Percentiles rank a stretch among this genome's conserved stretches.
These are phyloP conservation scores for Niveomyces coronatus DNA, from an alignment of 2,329 filamentous ascomycete species.

Conservation along the genomic window DNA sequence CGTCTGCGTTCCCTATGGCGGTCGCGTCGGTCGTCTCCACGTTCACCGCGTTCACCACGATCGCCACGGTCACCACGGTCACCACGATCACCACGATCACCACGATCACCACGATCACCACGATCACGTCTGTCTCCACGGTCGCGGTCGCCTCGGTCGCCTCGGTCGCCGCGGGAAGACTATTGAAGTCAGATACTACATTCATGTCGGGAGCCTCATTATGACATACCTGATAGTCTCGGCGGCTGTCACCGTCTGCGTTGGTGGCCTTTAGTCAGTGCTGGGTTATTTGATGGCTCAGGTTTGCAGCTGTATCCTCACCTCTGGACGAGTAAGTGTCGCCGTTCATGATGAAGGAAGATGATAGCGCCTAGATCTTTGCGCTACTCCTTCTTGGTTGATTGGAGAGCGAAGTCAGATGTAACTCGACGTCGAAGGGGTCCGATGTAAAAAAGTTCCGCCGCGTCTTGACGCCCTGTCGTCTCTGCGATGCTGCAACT, in stretches of 20 bases:
- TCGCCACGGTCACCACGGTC: slow-evolving; percentile 25
- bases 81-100: slow-evolving; percentile 25
- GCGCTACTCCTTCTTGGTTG: slow-evolving; percentile 10
- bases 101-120: slow-evolving; percentile 20
- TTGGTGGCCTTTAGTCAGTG: slow-evolving; percentile 14
- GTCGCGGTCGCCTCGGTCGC: slow-evolving; percentile 17
- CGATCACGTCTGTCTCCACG: slow-evolving; percentile 26
- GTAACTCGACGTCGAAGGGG: neutral
- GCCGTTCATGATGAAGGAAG: slow-evolving; percentile 60
- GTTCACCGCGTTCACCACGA: slow-evolving; percentile 23
- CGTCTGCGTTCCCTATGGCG: slow-evolving; percentile 49
- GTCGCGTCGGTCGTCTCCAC: slow-evolving; percentile 23
- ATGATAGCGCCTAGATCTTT: slow-evolving; percentile 8
- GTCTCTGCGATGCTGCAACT: slow-evolving; percentile 11
- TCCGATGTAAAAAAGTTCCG: slow-evolving; percentile 9
- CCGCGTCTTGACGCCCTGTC: slow-evolving; percentile 3
- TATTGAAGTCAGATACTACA: slow-evolving; percentile 15
- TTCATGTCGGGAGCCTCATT: neutral
- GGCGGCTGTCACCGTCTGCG: slow-evolving; percentile 40
- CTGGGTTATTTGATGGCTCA: slow-evolving; percentile 13
- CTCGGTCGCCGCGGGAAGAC: slow-evolving; percentile 21
- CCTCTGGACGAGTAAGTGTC: slow-evolving; percentile 73
- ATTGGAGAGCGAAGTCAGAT: slow-evolving; percentile 13
- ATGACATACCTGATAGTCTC: slow-evolving; percentile 43
- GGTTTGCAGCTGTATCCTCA: slow-evolving; percentile 30